Evolutionary conservation across 1,139 yeast species (phyloP), one percentile per base, ranked within the genome.

Genomic region (Yamadazyma membranifaciens): DNA sequence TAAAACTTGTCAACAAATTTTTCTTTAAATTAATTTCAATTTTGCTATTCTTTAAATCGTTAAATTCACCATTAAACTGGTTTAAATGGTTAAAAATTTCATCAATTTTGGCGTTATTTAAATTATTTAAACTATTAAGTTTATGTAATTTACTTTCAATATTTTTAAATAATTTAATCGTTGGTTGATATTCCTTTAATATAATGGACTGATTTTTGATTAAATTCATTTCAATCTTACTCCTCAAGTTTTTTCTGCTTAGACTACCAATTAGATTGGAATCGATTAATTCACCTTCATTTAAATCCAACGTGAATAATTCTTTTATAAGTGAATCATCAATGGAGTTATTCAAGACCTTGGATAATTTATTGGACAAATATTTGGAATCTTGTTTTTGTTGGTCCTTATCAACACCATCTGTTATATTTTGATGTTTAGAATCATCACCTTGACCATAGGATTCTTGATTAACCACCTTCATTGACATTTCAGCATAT

Each of bases 141-240:
- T 62, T 65, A 31, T 65, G 62, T 11, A 78, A 48, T 34, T 62
- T 65, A 3, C 56, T 59, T 26, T 68, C 69, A 11, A 83, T 63
- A 2, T 67, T 55, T 36, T 65, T 66, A 27, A 83, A 64, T 33
- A 68, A 71, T 37, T 63, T 66, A 11, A 81, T 73, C 9, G 80
- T 67, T 2, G 85, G 81, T 42, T 71, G 75, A 50, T 81, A 87
- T 42, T 80, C 86, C 49, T 77, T 80, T 40, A 89, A 65, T 0
- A 80, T 69, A 12, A 62, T 54, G 4, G 78, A 65, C 50, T 87
- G 87, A 41, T 78, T 78, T 47, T 75, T 78, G 42, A 88, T 66
- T 33, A 87, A 66, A 43, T 86, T 89, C n/a, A 71, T 70, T 52
- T 88, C 96, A 12, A 88, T 69, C 39, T 77, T 79, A 34, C 88